These are phyloP conservation scores for Alternaria alternata DNA, from an alignment of 2,329 filamentous ascomycete species.

Conservation along the genomic window DNA sequence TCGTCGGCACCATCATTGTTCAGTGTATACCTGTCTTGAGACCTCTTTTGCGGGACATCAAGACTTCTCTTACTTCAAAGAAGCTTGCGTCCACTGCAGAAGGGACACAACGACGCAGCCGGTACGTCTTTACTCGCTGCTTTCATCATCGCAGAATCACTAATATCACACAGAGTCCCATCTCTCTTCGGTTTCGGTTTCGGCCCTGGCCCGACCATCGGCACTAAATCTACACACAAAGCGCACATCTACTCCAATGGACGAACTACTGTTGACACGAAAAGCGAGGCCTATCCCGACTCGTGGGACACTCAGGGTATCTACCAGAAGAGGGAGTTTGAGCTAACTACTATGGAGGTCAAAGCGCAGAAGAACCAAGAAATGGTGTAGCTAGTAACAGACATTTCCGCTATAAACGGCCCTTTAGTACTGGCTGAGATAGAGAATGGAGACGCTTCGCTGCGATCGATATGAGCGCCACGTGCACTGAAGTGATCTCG, in stretches of 20 bases:
- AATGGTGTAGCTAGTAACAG: constrained; percentile 6
- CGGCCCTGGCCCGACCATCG: constrained; percentile 17
- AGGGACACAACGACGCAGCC: constrained; percentile 25
- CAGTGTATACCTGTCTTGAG: constrained; percentile 63
- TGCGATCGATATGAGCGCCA: neutral
- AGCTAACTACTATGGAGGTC: constrained; percentile 31
- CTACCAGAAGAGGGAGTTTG: constrained; percentile 36
- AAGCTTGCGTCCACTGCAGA: constrained; percentile 31
- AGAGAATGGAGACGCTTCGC: constrained; percentile 9
- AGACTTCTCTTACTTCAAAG: constrained; percentile 50
- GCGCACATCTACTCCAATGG: constrained; percentile 34
- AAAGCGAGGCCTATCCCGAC: constrained; percentile 21
- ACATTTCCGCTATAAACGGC: neutral
- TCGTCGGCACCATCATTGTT: constrained; percentile 64
- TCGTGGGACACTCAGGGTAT: constrained; percentile 39
- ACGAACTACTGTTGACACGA: constrained; percentile 24
- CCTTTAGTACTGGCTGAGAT: neutral
- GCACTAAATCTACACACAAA: constrained; percentile 24
- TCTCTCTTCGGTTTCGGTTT: constrained; percentile 16
- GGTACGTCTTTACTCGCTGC: constrained; percentile 12
- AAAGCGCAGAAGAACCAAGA: constrained; percentile 11
- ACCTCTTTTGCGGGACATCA: constrained; percentile 56
- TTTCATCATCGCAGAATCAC: neutral
- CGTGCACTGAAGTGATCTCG: neutral
- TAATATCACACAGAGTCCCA: constrained; percentile 7